These are phyloP conservation scores for Naganishia cerealis DNA, from an alignment of 1,284 basidiomycete species.

Conservation along the genomic window DNA sequence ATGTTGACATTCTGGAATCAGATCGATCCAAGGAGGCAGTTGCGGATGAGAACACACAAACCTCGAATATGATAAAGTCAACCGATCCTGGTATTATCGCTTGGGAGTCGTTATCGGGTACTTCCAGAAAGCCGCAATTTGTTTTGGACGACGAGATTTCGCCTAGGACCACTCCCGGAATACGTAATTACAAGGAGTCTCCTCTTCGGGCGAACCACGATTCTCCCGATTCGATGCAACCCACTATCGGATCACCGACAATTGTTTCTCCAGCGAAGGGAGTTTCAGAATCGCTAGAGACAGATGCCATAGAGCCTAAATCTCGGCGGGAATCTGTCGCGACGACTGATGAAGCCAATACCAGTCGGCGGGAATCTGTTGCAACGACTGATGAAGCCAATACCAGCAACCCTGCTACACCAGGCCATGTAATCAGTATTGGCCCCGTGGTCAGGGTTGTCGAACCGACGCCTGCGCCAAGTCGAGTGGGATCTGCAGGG, in stretches of 20 bases:
- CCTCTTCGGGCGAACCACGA: background rate
- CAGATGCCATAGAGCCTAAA: background rate
- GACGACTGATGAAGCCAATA: background rate
- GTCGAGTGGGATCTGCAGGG: constrained; percentile 32
- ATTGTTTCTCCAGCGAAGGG: background rate
- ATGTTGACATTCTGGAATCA: background rate
- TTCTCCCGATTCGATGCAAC: background rate
- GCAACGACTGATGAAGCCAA: background rate
- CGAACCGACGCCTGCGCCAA: constrained; percentile 34
- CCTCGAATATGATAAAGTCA: background rate
- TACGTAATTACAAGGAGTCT: constrained; percentile 17
- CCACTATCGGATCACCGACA: background rate
- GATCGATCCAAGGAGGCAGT: background rate
- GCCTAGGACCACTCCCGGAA: constrained; percentile 11
- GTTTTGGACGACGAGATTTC: constrained; percentile 19
- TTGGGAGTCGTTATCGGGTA: background rate
- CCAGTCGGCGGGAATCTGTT: background rate
- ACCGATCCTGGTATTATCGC: background rate
- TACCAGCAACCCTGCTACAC: constrained; percentile 10
- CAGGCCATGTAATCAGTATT: constrained; percentile 9
- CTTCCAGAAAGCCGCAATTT: background rate
- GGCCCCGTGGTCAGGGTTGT: constrained; percentile 32
- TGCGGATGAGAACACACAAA: background rate
- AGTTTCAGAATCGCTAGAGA: background rate
- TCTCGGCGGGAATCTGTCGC: background rate